Conservation (phyloP, 176 grass and related monocot species). For the Bromus sterilis region DNA sequence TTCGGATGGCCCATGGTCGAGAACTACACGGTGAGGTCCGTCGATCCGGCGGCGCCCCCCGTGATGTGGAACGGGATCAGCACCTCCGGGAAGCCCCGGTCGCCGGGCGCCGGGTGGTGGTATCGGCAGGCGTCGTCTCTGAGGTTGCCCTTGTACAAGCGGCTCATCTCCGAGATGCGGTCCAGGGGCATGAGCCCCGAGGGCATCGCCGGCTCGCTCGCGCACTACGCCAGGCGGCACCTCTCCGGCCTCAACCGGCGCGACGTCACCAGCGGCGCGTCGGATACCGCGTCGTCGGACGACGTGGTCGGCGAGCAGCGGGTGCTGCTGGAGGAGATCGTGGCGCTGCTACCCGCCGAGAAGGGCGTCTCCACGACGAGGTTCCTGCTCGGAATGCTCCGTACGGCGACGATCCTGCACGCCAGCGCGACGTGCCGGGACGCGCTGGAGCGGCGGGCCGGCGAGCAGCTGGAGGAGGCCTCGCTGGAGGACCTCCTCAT, state of each 20-base stretch:
- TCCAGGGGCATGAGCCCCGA: slow-evolving; percentile 56
- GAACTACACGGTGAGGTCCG: slow-evolving; percentile 25
- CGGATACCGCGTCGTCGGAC: slow-evolving; percentile 30
- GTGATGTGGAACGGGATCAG: slow-evolving; percentile 59
- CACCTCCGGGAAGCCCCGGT: slow-evolving; percentile 20
- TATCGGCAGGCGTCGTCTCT: slow-evolving; percentile 59
- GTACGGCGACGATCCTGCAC: slow-evolving; percentile 51
- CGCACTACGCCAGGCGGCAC: slow-evolving; percentile 62
- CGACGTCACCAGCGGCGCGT: neutral
- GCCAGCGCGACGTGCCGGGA: slow-evolving; percentile 56
- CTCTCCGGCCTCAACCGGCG: slow-evolving; percentile 46
- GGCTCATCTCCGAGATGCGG: slow-evolving; percentile 52
- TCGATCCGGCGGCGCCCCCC: neutral
- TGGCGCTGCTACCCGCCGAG: slow-evolving; percentile 53
- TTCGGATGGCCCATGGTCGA: slow-evolving; percentile 66
- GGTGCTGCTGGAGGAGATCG: slow-evolving; percentile 56
- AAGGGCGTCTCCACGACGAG: slow-evolving; percentile 39
- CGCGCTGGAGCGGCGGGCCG: slow-evolving; percentile 48
- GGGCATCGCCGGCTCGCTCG: slow-evolving; percentile 56
- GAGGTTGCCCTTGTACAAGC: slow-evolving; percentile 56
- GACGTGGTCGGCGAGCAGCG: slow-evolving; percentile 43
- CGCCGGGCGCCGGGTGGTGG: slow-evolving; percentile 64
- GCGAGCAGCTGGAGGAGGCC: slow-evolving; percentile 61
- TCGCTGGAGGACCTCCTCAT: slow-evolving; percentile 68
- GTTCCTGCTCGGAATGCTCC: slow-evolving; percentile 60